Conservation (phyloP, 2,329 filamentous ascomycete species). For the Fusarium sp. region DNA sequence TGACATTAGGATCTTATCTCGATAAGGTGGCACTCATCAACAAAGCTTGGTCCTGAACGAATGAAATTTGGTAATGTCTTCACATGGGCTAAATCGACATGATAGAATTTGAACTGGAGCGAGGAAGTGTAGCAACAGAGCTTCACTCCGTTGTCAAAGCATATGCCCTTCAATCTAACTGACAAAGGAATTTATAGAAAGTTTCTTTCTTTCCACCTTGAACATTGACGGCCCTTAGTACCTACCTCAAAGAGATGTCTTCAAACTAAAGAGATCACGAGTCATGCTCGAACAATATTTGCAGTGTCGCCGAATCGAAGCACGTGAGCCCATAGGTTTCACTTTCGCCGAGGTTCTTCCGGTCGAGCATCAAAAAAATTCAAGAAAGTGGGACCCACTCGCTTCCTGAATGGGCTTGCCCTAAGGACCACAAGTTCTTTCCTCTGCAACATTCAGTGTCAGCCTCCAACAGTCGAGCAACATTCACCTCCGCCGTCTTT, state of each 20-base stretch:
- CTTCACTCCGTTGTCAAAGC: no score
- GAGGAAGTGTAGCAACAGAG: not conserved
- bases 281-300: not conserved
- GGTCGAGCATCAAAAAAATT: not conserved
- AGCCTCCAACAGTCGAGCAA: constrained; percentile 45
- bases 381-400: constrained; percentile 40
- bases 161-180: not conserved
- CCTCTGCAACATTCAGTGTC: constrained; percentile 44
- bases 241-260: not conserved
- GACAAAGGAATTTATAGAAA: not conserved
- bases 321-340: not conserved
- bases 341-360: constrained; percentile 73
- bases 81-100: not conserved
- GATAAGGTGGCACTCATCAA: not conserved
- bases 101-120: not conserved
- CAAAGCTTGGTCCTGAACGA: not conserved
- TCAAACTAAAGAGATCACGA: not conserved
- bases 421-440: constrained; percentile 53
- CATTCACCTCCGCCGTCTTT: constrained; percentile 45
- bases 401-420: constrained; percentile 52
- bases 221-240: not conserved
- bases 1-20: constrained; percentile 31
- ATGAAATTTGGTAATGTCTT: not conserved
- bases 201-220: not conserved
- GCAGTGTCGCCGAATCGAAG: not conserved